phyloP scores from a whole-genome alignment of 495 filamentous ascomycete genomes.

The Rostrohypoxylon terebratum region DNA sequence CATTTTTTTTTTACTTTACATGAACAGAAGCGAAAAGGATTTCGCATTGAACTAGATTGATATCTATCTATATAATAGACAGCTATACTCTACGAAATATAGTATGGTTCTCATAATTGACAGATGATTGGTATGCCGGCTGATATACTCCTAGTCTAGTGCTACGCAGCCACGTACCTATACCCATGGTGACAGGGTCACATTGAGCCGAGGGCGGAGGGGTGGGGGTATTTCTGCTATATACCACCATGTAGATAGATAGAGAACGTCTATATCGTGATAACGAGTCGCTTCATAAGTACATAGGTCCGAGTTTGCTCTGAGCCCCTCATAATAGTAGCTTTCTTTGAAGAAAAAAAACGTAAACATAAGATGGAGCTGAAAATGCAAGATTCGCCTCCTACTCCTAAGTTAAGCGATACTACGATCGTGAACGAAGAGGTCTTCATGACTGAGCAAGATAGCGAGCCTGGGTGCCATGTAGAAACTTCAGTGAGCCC shows the following conservation, averaged over 20 bases:
- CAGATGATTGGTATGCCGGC: slow-evolving; percentile 13
- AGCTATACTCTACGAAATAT: neutral
- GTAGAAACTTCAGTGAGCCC: slow-evolving; percentile 52
- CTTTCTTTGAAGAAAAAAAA: neutral
- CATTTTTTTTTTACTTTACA: too few species aligned
- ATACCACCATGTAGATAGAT: neutral
- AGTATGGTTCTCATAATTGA: neutral
- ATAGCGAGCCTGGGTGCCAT: neutral
- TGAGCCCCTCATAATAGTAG: neutral
- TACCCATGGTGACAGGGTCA: neutral
- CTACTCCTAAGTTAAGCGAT: neutral
- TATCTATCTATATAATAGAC: neutral
- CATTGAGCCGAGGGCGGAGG: slow-evolving; percentile 27
- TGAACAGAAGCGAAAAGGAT: neutral
- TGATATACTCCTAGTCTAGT: slow-evolving; percentile 6
- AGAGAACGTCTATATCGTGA: neutral
- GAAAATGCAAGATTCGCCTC: neutral
- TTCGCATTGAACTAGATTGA: neutral
- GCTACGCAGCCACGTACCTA: slow-evolving; percentile 2
- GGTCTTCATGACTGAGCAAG: neutral
- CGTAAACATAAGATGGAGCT: slow-evolving; percentile 14
- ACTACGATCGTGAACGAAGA: neutral
- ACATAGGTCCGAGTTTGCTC: too few species aligned
- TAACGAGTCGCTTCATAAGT: neutral
- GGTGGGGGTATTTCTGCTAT: slow-evolving; percentile 3